These are phyloP conservation scores for Nowakowskiella sp. DNA, from an alignment of 192 early-diverging fungal species.

Conservation along the genomic window DNA sequence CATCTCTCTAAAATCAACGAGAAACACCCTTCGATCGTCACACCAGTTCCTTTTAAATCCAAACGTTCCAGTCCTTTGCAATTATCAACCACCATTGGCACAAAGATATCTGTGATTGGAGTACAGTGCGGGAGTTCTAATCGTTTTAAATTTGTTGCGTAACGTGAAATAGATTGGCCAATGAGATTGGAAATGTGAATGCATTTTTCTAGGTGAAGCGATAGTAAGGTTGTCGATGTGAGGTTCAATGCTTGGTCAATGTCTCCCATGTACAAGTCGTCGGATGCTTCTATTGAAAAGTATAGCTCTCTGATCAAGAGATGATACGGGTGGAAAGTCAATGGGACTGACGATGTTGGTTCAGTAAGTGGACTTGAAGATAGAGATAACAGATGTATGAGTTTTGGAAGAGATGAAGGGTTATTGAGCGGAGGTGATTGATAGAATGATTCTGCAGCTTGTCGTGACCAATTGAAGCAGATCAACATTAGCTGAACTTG, in stretches of 20 bases:
- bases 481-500: conserved; percentile 20
- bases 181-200: conserved; percentile 47
- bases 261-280: conserved; percentile 49
- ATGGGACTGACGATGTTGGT: not conserved
- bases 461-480: conserved; percentile 25
- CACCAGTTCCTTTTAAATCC: conserved; percentile 42
- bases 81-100: conserved; percentile 32
- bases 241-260: conserved; percentile 32
- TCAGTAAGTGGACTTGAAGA: not conserved
- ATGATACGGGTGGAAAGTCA: conserved; percentile 17
- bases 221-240: conserved; percentile 24
- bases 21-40: conserved; percentile 32
- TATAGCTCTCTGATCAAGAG: conserved; percentile 39
- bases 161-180: conserved; percentile 28
- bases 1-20: conserved; percentile 32
- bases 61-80: conserved; percentile 30
- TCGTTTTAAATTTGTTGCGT: conserved; percentile 33
- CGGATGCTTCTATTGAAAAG: conserved; percentile 36
- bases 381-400: no score
- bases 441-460: conserved; percentile 33
- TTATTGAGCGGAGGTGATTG: conserved; percentile 31
- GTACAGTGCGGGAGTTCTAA: conserved; percentile 45
- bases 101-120: conserved; percentile 43
- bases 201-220: conserved; percentile 40
- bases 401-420: conserved; percentile 33